phyloP scores from a whole-genome alignment of 768 basidiomycete genomes.

The Boletellus sp. region DNA sequence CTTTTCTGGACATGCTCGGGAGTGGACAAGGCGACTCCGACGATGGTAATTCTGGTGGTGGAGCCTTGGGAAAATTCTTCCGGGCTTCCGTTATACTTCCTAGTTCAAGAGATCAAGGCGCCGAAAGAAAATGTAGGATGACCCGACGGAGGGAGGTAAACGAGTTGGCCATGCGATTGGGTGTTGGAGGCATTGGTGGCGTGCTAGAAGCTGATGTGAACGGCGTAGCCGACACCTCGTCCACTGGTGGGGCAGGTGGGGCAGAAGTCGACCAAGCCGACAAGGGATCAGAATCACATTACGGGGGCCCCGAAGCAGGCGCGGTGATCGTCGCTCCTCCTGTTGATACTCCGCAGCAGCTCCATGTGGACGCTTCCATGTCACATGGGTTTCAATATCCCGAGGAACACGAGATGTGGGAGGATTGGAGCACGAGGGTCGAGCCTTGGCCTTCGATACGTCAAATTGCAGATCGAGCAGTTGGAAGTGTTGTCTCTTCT shows the following conservation, averaged over 20 bases:
- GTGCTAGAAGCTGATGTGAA: conserved; percentile 37
- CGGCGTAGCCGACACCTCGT: background rate
- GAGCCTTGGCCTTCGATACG: conserved; percentile 69
- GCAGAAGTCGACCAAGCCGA: conserved; percentile 5
- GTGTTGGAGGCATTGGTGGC: conserved; percentile 72
- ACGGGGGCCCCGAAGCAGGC: conserved; percentile 17
- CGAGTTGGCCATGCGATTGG: conserved; percentile 81
- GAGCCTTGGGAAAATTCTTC: conserved; percentile 46
- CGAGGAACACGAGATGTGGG: conserved; percentile 40
- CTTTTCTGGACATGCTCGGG: conserved; percentile 27
- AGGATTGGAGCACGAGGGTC: conserved; percentile 66
- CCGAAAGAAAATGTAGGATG: conserved; percentile 57
- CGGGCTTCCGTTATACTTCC: conserved; percentile 72
- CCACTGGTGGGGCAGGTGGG: background rate
- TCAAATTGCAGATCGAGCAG: conserved; percentile 71
- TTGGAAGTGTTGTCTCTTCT: conserved; percentile 57
- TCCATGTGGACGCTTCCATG: background rate
- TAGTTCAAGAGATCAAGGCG: conserved; percentile 44
- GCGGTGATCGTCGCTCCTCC: conserved; percentile 13
- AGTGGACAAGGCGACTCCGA: conserved; percentile 17
- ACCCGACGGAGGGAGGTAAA: conserved; percentile 71
- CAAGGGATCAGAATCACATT: conserved; percentile 1
- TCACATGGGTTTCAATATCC: conserved; percentile 9
- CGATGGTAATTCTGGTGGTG: conserved; percentile 10
- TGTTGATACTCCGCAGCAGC: conserved; percentile 12